These are phyloP conservation scores for Tetrastigma voinierianum DNA, from an alignment of 164 flowering plant genomes.

Conservation along the genomic window DNA sequence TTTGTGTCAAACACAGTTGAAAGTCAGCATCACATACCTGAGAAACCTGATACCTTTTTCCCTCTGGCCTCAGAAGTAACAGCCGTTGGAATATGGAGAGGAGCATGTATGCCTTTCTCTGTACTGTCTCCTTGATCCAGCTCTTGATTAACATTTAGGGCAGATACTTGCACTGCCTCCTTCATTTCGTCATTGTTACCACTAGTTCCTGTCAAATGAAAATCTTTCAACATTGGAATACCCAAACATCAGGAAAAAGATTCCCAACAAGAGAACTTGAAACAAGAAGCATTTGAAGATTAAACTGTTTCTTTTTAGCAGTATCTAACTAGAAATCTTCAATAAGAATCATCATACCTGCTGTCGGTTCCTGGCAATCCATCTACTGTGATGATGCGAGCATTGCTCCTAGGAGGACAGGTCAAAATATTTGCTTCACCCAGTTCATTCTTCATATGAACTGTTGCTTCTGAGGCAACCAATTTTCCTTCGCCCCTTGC, in stretches of 20 bases:
- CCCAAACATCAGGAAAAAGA: background rate
- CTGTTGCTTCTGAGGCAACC: constrained; percentile 1
- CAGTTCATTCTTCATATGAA: constrained; percentile 15
- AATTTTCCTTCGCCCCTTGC: constrained; percentile 20
- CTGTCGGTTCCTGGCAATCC: constrained; percentile 16
- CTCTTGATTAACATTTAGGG: constrained; percentile 6
- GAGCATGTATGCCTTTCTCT: constrained; percentile 9
- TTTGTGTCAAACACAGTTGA: background rate
- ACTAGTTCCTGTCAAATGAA: constrained; percentile 26
- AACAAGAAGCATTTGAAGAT: background rate
- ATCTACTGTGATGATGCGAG: constrained; percentile 12
- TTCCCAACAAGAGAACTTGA: background rate
- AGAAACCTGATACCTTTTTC: constrained; percentile 5
- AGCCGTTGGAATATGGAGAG: constrained; percentile 1
- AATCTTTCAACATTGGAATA: constrained; percentile 7
- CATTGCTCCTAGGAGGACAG: constrained; percentile 15
- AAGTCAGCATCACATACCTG: constrained; percentile 21
- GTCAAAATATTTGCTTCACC: constrained; percentile 13
- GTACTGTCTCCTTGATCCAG: constrained; percentile 6
- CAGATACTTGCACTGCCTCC: constrained; percentile 6
- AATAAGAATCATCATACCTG: constrained; percentile 25
- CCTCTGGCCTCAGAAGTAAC: constrained; percentile 3
- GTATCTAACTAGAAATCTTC: background rate
- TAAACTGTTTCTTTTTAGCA: background rate
- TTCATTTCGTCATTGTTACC: constrained; percentile 16